A percentile compares a stretch with the other conserved stretches of the same genome.
These are phyloP conservation scores for Zoysia pacifica DNA, from an alignment of 176 grass and related monocot genomes.

Conservation along the genomic window DNA sequence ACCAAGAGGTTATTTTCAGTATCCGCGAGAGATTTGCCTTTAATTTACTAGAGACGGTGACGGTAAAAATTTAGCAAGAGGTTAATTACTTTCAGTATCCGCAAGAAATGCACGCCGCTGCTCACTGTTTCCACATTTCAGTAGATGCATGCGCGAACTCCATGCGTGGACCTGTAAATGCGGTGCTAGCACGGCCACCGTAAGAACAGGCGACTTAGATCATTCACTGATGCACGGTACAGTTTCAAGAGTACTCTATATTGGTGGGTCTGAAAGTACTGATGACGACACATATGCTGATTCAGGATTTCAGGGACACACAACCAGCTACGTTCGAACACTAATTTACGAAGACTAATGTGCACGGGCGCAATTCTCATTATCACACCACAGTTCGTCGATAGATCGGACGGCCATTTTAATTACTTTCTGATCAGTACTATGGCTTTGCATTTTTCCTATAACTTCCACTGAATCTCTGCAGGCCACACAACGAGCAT, in stretches of 20 bases:
- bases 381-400: not conserved
- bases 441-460: slow-evolving; percentile 16
- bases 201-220: not conserved
- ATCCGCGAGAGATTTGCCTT: not conserved
- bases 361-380: not conserved
- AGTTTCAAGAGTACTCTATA: not conserved
- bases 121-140: not conserved
- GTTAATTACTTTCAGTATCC: not conserved
- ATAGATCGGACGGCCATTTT: not conserved
- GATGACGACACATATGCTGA: slow-evolving; percentile 5
- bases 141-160: not conserved
- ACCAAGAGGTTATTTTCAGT: not conserved
- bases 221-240: not conserved
- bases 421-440: not conserved
- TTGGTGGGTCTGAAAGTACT: not conserved
- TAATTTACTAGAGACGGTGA: not conserved
- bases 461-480: slow-evolving; percentile 18
- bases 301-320: not conserved
- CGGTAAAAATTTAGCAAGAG: not conserved
- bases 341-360: slow-evolving; percentile 16
- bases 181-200: too few relatives aligned
- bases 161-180: not conserved
- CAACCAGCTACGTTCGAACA: not conserved
- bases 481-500: not conserved
- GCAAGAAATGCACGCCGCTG: not conserved